A percentile compares a stretch with the other conserved stretches of the same genome.
Conservation (phyloP, 108 stramenopile species). For the Epithemia pelagica region DNA sequence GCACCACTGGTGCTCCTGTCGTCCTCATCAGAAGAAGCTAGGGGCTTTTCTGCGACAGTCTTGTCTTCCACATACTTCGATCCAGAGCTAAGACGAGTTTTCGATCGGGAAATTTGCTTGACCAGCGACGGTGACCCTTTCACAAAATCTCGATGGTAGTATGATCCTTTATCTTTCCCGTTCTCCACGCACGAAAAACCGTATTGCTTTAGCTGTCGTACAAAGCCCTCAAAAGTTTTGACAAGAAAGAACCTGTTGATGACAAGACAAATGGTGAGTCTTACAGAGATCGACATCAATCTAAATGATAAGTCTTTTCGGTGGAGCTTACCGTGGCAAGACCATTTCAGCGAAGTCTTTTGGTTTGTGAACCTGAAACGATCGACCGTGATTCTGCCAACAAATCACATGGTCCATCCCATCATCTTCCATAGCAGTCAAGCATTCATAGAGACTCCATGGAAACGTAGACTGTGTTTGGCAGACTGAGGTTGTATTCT, state of each 20-base stretch:
- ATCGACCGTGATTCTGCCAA: constrained; percentile 32
- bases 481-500: too few species aligned
- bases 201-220: constrained; percentile 15
- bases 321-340: constrained; percentile 1
- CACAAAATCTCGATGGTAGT: constrained; percentile 52
- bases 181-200: constrained; percentile 6
- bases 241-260: not conserved
- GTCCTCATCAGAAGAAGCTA: too few species aligned
- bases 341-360: constrained; percentile 45
- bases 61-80: too few species aligned
- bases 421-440: too few species aligned
- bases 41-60: too few species aligned
- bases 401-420: constrained; percentile 39
- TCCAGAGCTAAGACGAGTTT: too few species aligned
- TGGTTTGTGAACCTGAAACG: constrained; percentile 12
- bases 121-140: not conserved
- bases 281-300: not conserved
- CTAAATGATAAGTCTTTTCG: not conserved
- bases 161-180: constrained; percentile 36
- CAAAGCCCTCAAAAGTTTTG: not conserved
- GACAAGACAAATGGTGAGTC: not conserved
- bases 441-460: too few species aligned
- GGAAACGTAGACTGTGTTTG: too few species aligned
- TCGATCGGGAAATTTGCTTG: too few species aligned
- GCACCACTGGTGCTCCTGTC: too few species aligned